Evolutionary conservation across 257 asterid genomes (phyloP).

Genomic region (Buddleja alternifolia): DNA sequence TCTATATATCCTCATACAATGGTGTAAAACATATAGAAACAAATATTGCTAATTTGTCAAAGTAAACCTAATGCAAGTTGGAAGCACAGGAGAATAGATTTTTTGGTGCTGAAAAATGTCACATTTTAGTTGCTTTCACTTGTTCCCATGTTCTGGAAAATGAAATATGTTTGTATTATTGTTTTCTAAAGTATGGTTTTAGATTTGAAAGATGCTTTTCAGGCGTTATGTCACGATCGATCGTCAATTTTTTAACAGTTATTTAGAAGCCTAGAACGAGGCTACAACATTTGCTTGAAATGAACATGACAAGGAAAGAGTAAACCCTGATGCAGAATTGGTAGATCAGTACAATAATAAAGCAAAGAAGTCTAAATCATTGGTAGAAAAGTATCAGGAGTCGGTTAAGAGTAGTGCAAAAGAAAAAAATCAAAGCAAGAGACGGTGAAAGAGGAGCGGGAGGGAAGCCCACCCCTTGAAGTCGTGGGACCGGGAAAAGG

Average conservation of each 20-base stretch:
- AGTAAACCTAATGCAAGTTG: neutral
- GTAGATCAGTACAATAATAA: slow-evolving; percentile 87
- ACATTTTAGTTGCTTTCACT: slow-evolving; percentile 5
- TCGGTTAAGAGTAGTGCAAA: slow-evolving; percentile 38
- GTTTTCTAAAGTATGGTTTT: neutral
- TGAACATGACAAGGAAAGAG: slow-evolving; percentile 50
- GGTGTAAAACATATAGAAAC: no score
- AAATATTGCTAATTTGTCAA: neutral
- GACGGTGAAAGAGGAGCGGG: slow-evolving; percentile 68
- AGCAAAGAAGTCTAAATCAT: slow-evolving; percentile 77
- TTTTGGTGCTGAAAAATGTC: neutral
- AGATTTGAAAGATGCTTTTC: slow-evolving; percentile 11
- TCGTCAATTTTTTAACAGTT: slow-evolving; percentile 45
- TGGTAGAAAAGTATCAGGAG: slow-evolving; percentile 82
- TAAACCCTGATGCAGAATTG: slow-evolving; percentile 68
- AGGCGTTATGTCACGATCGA: no score
- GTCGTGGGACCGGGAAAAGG: slow-evolving; percentile 97
- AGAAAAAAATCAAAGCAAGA: slow-evolving; percentile 73
- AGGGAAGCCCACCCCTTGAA: slow-evolving; percentile 94
- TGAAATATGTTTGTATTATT: slow-evolving; percentile 53
- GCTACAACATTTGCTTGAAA: slow-evolving; percentile 83
- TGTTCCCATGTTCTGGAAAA: slow-evolving; percentile 37
- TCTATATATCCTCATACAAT: no score
- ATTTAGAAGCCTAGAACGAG: slow-evolving; percentile 83
- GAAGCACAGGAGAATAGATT: neutral